Evolutionary conservation across 1,284 basidiomycete genomes (phyloP).

Genomic region (Ustanciosporium gigantosporum): DNA sequence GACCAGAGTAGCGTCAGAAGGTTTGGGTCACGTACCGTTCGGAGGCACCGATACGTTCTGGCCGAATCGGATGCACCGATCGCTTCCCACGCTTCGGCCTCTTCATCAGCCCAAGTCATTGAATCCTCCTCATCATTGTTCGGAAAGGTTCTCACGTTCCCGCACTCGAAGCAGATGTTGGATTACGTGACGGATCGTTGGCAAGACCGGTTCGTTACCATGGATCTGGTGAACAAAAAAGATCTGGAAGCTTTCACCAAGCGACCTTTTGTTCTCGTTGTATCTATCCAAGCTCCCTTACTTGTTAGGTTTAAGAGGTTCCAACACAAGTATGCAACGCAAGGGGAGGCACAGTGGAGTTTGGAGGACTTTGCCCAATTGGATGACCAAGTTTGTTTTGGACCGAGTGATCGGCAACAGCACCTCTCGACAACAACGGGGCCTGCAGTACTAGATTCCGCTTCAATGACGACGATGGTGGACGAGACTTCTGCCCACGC

Average conservation of each 20-base stretch:
- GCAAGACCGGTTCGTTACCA: constrained; percentile 79
- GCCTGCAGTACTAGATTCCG: neutral
- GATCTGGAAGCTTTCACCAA: constrained; percentile 76
- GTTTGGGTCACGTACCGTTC: too few relatives aligned
- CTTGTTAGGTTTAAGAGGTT: constrained; percentile 59
- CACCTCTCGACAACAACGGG: too few relatives aligned
- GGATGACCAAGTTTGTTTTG: constrained; percentile 42
- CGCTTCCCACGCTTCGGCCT: neutral
- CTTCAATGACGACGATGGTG: neutral
- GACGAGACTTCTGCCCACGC: too few relatives aligned
- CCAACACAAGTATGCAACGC: constrained; percentile 1
- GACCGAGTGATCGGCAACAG: too few relatives aligned
- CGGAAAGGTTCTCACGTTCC: neutral
- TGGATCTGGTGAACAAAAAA: constrained; percentile 68
- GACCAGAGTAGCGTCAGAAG: too few relatives aligned
- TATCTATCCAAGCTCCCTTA: constrained; percentile 84
- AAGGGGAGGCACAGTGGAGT: neutral
- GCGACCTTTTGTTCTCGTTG: constrained; percentile 85
- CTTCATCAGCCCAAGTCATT: neutral
- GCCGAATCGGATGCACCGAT: neutral
- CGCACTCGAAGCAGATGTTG: constrained; percentile 67
- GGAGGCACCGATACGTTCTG: neutral
- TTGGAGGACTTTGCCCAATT: constrained; percentile 52
- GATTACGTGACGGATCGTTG: constrained; percentile 81
- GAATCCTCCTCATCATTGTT: neutral